Evolutionary conservation across 306 rosid species (phyloP).

Genomic region (Vicia faba): DNA sequence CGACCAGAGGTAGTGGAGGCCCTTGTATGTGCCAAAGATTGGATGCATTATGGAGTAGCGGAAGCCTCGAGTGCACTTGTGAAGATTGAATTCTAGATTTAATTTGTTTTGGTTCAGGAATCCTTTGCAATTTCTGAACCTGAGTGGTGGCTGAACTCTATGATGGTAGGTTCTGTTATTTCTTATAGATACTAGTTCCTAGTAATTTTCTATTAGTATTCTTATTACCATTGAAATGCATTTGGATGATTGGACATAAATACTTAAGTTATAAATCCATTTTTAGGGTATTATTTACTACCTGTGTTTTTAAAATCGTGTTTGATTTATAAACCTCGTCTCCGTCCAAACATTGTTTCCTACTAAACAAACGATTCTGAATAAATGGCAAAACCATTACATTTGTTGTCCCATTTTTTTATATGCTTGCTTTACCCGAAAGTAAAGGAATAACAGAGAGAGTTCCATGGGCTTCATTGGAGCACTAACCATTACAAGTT

Average conservation of each 20-base stretch:
- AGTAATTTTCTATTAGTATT: background rate
- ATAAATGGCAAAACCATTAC: no score
- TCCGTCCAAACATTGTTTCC: no score
- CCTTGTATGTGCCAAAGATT: constrained; percentile 87
- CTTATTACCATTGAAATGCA: background rate
- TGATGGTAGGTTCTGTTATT: constrained; percentile 9
- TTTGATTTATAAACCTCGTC: background rate
- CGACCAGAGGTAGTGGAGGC: constrained; percentile 93
- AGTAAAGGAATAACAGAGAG: no score
- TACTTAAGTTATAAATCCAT: background rate
- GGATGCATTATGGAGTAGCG: constrained; percentile 69
- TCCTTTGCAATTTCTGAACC: background rate
- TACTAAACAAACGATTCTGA: no score
- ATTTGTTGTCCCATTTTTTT: no score
- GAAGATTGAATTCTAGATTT: constrained; percentile 62
- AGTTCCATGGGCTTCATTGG: background rate
- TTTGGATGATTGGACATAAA: background rate
- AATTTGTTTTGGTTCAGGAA: background rate
- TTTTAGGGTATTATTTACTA: background rate
- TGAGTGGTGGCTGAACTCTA: background rate
- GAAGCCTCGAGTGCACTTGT: constrained; percentile 55
- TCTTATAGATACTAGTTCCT: background rate
- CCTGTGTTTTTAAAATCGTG: background rate
- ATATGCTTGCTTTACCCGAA: no score
- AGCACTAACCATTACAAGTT: background rate